Base-by-base conservation (phyloP, 306 rosid species). In the Vigna nakashimae region DNA sequence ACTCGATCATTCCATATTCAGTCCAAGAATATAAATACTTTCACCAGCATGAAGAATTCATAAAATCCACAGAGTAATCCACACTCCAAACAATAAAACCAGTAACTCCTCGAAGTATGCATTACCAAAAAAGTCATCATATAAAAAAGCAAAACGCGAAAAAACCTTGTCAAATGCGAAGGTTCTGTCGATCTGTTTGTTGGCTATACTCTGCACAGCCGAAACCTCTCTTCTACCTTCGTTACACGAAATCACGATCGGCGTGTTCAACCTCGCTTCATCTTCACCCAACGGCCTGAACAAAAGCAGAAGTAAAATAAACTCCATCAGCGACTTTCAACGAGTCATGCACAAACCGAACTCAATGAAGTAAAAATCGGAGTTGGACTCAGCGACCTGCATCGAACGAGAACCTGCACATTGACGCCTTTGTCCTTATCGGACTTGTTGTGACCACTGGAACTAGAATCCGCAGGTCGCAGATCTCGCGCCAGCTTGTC, bases 121-220 rank as follows among this genome's bases (percentile, higher is more conserved):
- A 12, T 24, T 26, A 12, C 65, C 17, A 13, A 30, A 30, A 32
- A 62, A 30, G 14, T 14, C 42, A 28, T 28, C 65, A 7, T 14
- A 15, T 13, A 13, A 20, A 6, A 17, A 73, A 11, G 58, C n/a
- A 34, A 70, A 75, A 74, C 12, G 3, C 7, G 1, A 68, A 69
- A 34, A 40, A 64, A 96, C 99, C 99, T 96, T 96, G 63, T 96
- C 99, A 77, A 93, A 96, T n/a, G 73, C 86, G 67, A 96, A 96
- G 58, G 98, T 91, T 89, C 97, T 88, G 85, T 96, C 99, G 85
- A 96, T 96, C 89, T 96, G 99, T 89, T 96, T 96, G 84, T 96
- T 96, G 64, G 99, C 99, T 73, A 96, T 92, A 79, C n/a, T 89
- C 91, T 96, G 99, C 36, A 96, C 73, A 20, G 99, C 99, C 8